phyloP scores from a whole-genome alignment of 2,329 filamentous ascomycete genomes.

The Parastagonospora avenae region DNA sequence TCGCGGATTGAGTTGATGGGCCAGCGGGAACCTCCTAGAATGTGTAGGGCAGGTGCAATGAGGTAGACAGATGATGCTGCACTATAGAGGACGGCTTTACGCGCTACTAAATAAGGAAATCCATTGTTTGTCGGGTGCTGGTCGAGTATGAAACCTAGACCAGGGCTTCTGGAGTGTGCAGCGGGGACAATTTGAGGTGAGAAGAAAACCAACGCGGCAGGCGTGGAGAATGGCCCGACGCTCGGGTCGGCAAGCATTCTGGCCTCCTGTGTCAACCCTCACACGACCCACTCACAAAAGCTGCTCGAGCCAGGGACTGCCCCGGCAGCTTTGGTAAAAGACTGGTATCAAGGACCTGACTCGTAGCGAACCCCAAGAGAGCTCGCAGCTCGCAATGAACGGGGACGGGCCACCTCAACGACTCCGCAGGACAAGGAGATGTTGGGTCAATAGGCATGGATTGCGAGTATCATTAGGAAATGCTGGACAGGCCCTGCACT shows the following conservation, averaged over 20 bases:
- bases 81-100: too few relatives aligned
- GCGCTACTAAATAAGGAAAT: too few relatives aligned
- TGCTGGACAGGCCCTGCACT: constrained; percentile 4
- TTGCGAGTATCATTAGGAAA: not conserved
- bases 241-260: too few relatives aligned
- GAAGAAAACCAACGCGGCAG: too few relatives aligned
- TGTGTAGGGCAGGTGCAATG: not conserved
- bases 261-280: not conserved
- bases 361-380: not conserved
- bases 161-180: too few relatives aligned
- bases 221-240: too few relatives aligned
- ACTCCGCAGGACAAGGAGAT: constrained; percentile 2
- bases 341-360: not conserved
- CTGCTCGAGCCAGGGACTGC: constrained; percentile 3
- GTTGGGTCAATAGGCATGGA: not conserved
- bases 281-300: constrained; percentile 3
- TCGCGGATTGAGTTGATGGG: not conserved
- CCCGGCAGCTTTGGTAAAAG: constrained; percentile 1
- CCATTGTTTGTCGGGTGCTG: too few relatives aligned
- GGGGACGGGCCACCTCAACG: not conserved
- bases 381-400: constrained; percentile 2
- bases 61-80: not conserved
- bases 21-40: not conserved
- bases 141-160: too few relatives aligned
- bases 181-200: too few relatives aligned